A percentile compares a stretch with the other conserved stretches of the same genome.
These are phyloP conservation scores for Blattamonas nauphoetae DNA, from an alignment of 78 protist genomes.

Conservation along the genomic window DNA sequence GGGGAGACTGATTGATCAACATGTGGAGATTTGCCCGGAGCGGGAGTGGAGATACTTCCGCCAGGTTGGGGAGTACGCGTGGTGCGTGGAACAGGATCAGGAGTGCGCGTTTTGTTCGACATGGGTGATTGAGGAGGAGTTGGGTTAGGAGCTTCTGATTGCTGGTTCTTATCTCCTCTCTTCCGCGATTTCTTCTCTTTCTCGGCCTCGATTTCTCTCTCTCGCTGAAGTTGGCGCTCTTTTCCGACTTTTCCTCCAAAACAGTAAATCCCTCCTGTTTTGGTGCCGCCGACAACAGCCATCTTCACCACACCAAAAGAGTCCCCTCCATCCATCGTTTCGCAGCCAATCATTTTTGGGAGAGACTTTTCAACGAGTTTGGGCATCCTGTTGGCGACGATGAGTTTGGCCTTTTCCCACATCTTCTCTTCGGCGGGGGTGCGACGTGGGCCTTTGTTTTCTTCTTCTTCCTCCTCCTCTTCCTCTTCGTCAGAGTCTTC, in stretches of 20 bases:
- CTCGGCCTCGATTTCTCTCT: neutral
- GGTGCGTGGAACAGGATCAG: neutral
- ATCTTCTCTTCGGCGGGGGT: neutral
- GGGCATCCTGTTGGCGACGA: neutral
- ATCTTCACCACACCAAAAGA: neutral
- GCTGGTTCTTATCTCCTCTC: neutral
- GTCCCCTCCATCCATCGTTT: neutral
- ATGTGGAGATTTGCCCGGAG: neutral
- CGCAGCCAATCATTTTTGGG: neutral
- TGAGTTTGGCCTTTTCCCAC: neutral
- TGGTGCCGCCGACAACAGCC: neutral
- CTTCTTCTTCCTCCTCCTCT: neutral
- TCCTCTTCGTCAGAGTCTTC: neutral
- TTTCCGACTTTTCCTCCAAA: neutral
- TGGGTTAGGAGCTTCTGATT: neutral
- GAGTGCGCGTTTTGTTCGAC: neutral
- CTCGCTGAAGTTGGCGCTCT: neutral
- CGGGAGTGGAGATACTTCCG: neutral
- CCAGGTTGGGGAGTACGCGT: neutral
- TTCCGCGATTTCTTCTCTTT: no score
- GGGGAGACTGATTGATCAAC: neutral
- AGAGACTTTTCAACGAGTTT: neutral
- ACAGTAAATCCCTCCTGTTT: neutral
- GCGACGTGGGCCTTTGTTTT: neutral
- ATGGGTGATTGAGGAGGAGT: neutral